Percentiles rank a stretch among this genome's conserved stretches.
These are phyloP conservation scores for Crithidia bombi DNA, from an alignment of 208 protist species.

Conservation along the genomic window DNA sequence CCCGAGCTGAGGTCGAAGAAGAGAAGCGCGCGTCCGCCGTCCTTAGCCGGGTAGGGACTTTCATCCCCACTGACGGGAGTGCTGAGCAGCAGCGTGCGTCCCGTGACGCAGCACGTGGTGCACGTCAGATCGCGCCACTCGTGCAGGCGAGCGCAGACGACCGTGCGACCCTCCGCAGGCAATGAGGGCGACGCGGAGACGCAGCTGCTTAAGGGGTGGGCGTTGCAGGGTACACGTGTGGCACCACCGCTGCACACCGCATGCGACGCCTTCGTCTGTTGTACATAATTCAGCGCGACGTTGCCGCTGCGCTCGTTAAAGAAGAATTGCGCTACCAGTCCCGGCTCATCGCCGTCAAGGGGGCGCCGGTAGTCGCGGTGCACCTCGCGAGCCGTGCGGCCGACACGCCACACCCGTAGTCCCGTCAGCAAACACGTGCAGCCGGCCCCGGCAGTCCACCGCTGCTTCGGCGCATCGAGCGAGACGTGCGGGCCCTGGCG, in stretches of 20 bases:
- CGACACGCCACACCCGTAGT: conserved; percentile 80
- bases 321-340: conserved; percentile 75
- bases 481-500: conserved; percentile 73
- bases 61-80: conserved; percentile 30
- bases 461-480: conserved; percentile 70
- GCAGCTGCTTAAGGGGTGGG: conserved; percentile 43
- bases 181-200: conserved; percentile 19
- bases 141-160: conserved; percentile 35
- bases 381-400: conserved; percentile 66
- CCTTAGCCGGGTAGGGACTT: conserved; percentile 34
- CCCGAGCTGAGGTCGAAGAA: conserved; percentile 56
- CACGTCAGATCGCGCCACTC: conserved; percentile 48
- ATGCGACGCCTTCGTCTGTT: conserved; percentile 41
- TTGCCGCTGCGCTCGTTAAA: conserved; percentile 89
- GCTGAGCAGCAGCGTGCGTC: conserved; percentile 34
- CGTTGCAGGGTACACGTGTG: conserved; percentile 45
- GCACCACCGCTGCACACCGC: conserved; percentile 62
- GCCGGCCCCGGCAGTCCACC: conserved; percentile 79
- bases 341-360: conserved; percentile 72
- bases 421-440: conserved; percentile 82
- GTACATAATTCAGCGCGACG: conserved; percentile 80
- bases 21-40: conserved; percentile 40
- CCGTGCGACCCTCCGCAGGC: not conserved
- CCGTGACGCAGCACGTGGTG: conserved; percentile 35
- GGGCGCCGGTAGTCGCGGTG: conserved; percentile 72